Conservation (phyloP, 805 yeast genomes). For the Nematodospora valgi region DNA sequence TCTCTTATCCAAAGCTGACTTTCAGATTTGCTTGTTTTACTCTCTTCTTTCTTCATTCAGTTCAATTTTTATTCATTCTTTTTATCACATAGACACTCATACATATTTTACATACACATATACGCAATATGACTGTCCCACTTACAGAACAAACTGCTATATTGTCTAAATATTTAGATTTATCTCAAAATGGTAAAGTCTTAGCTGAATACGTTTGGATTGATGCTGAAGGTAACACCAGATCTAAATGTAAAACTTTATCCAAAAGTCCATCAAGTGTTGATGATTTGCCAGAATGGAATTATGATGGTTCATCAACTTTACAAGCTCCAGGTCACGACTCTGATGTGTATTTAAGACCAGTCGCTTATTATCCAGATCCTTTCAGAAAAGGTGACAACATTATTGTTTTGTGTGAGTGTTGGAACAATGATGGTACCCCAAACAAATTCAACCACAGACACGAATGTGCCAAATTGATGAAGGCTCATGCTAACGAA, state of each 20-base stretch:
- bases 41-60: not conserved
- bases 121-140: constrained; percentile 27
- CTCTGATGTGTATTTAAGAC: constrained; percentile 92
- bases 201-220: constrained; percentile 98
- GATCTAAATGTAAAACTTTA: constrained; percentile 94
- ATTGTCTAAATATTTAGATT: constrained; percentile 75
- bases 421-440: constrained; percentile 98
- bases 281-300: constrained; percentile 97
- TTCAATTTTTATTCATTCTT: not conserved
- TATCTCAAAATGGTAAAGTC: constrained; percentile 81
- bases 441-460: constrained; percentile 99
- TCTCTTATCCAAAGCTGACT: not conserved
- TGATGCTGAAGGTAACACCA: constrained; percentile 84
- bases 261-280: constrained; percentile 61
- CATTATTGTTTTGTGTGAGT: constrained; percentile 90
- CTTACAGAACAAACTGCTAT: constrained; percentile 71
- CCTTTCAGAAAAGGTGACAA: constrained; percentile 98
- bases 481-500: constrained; percentile 85
- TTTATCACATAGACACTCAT: not conserved
- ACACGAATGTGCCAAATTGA: constrained; percentile 91
- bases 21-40: not conserved
- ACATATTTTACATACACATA: constrained; percentile 1
- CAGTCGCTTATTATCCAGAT: constrained; percentile 92
- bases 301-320: constrained; percentile 98
- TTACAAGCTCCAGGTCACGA: constrained; percentile 98